Conservation (phyloP, 495 filamentous ascomycete species). For the Pyronema domesticum region DNA sequence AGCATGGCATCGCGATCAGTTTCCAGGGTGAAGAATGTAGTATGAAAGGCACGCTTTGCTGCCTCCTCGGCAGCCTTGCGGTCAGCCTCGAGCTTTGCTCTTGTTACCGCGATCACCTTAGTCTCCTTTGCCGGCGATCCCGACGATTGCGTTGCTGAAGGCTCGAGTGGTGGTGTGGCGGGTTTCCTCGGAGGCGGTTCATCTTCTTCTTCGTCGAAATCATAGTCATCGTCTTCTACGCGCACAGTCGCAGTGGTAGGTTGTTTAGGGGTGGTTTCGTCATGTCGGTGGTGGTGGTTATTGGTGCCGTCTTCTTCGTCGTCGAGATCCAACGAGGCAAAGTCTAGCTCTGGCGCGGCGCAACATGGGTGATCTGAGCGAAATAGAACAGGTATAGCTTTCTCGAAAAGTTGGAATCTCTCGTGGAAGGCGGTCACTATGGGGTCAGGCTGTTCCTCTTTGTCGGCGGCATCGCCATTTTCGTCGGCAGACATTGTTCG, state of each 20-base stretch:
- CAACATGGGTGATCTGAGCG: constrained; percentile 22
- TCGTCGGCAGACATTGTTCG: constrained; percentile 21
- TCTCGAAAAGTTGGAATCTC: constrained; percentile 21
- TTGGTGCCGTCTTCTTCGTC: constrained; percentile 7
- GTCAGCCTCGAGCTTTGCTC: constrained; percentile 83
- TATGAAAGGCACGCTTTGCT: constrained; percentile 74
- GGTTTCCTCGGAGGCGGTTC: constrained; percentile 28
- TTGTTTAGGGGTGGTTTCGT: constrained; percentile 11
- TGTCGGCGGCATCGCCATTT: constrained; percentile 33
- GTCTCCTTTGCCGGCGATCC: constrained; percentile 34
- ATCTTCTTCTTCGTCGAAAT: constrained; percentile 69
- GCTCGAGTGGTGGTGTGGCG: constrained; percentile 26
- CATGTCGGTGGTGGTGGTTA: constrained; percentile 1
- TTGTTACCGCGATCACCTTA: constrained; percentile 32
- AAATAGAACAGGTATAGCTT: constrained; percentile 19
- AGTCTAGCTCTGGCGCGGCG: constrained; percentile 15
- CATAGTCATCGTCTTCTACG: constrained; percentile 55
- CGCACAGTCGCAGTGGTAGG: constrained; percentile 29
- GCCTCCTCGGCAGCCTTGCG: constrained; percentile 85
- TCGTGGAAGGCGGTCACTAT: constrained; percentile 18
- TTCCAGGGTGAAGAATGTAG: constrained; percentile 83
- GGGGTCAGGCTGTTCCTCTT: constrained; percentile 25
- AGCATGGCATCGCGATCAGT: constrained; percentile 90
- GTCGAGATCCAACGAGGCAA: constrained; percentile 35
- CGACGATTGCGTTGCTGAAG: constrained; percentile 17